Conservation (phyloP, 1,139 yeast species). For the Scheffersomyces cryptocercus region DNA sequence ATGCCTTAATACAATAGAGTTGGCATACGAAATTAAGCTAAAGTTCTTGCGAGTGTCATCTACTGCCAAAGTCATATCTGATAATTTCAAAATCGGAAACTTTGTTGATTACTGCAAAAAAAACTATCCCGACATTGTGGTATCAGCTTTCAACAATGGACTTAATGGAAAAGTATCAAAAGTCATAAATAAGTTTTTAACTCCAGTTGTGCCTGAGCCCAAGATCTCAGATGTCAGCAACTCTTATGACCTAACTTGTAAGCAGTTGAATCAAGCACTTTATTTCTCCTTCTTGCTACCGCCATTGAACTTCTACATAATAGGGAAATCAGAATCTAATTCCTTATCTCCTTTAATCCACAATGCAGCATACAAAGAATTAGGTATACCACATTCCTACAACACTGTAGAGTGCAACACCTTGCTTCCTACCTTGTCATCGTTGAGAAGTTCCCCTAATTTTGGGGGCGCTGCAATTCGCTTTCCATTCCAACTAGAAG, state of each 20-base stretch:
- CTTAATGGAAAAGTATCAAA: slow-evolving; percentile 40
- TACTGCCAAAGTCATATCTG: slow-evolving; percentile 7
- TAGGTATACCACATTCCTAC: no score
- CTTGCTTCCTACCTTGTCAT: no score
- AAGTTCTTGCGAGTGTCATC: slow-evolving; percentile 6
- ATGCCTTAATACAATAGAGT: slow-evolving; percentile 6
- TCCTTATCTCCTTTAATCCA: no score
- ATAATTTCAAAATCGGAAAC: slow-evolving; percentile 10
- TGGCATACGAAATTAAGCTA: slow-evolving; percentile 8
- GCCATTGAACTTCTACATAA: no score
- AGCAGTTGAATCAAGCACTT: no score
- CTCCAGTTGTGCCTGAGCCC: slow-evolving; percentile 7
- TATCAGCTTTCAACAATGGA: slow-evolving; percentile 12
- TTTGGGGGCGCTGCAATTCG: slow-evolving; percentile 15
- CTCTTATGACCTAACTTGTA: no score
- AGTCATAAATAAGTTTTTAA: slow-evolving; percentile 46
- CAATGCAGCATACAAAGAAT: no score
- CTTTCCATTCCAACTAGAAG: slow-evolving; percentile 13
- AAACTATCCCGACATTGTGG: slow-evolving; percentile 7
- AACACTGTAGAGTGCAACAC: no score
- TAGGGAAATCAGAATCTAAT: no score
- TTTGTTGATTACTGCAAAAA: slow-evolving; percentile 4
- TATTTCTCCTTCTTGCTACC: no score
- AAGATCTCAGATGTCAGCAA: no score
- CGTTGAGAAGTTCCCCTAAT: slow-evolving; percentile 9